Evolutionary conservation across 495 filamentous ascomycete genomes (phyloP), one percentile per base, ranked within the genome.

Genomic region (Mytilinidion resinicola): DNA sequence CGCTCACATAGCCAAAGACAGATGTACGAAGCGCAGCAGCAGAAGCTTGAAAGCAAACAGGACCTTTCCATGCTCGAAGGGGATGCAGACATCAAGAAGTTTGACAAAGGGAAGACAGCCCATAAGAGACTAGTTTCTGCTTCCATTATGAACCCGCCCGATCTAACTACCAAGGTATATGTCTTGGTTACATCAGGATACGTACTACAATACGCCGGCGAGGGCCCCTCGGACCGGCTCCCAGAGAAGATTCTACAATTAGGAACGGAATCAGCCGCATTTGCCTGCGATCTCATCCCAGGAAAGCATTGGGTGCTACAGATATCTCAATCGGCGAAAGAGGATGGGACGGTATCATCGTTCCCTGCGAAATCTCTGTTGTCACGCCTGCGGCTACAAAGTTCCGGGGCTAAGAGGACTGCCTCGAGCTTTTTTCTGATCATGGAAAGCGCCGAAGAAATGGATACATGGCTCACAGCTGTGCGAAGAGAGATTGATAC

Each of bases 281-380:
- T 95, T 75, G 93, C 88, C 0, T 96, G 85, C 63, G 93, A 98
- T 72, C 82, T 87, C 3, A 93, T 98, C 60, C 90, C 91, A 0
- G 93, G 93, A 21, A 86, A 85, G 59, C 93, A 92, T 62, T 96
- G 86, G 83, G 93, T 98, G 1, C 67, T 98, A 51, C 93, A 96
- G 65, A 81, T 97, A 12, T 89, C 87, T n/a, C 86, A 91, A 49
- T 78, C 80, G 17, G 80, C 79, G 5, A 82, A 85, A 17, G 77
- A 83, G 9, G 86, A 93, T 33, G 70, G 74, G 20, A 79, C 78
- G 19, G 61, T 61, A 7, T 73, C 77, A 6, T 60, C 75, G 10
- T 68, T 73, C 3, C 77, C 84, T 4, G 71, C 80, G 2, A 80
- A 80, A 55, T 85, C 83, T n/a, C 72, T 92, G 14, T 74, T 91